phyloP scores from a whole-genome alignment of 208 protist genomes.

The Vickermania ingenoplastis region DNA sequence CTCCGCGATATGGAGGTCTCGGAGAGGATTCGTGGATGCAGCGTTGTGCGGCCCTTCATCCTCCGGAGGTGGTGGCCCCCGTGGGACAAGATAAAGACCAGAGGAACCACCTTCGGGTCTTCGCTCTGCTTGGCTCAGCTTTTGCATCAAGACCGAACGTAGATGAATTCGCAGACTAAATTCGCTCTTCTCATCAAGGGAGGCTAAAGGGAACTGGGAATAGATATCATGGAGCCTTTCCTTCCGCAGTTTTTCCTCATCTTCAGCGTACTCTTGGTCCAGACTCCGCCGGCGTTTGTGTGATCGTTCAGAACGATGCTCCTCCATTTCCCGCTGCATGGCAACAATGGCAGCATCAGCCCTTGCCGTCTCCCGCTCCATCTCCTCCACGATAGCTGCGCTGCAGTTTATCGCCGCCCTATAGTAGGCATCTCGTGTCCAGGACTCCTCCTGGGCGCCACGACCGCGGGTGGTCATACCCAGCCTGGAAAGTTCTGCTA shows the following conservation, averaged over 20 bases:
- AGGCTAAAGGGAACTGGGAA: conserved; percentile 32
- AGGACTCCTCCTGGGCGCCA: not conserved
- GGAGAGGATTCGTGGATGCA: too few relatives aligned
- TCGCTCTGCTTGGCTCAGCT: too few relatives aligned
- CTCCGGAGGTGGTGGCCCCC: too few relatives aligned
- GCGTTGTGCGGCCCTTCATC: too few relatives aligned
- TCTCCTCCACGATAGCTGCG: conserved; percentile 3
- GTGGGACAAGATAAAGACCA: too few relatives aligned
- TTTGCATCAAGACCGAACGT: not conserved
- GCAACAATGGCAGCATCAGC: not conserved
- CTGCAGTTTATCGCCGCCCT: conserved; percentile 9
- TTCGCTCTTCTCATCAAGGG: conserved; percentile 20
- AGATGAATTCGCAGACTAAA: conserved; percentile 7
- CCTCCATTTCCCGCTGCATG: conserved; percentile 8
- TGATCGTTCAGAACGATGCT: conserved; percentile 1
- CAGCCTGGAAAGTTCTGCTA: too few relatives aligned
- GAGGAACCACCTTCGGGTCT: too few relatives aligned
- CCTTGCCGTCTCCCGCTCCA: conserved; percentile 4
- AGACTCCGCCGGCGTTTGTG: not conserved
- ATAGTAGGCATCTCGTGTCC: conserved; percentile 12
- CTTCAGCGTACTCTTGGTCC: not conserved
- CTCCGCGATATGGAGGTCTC: not conserved
- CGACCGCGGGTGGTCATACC: too few relatives aligned
- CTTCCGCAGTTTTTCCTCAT: conserved; percentile 14
- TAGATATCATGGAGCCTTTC: conserved; percentile 25